Evolutionary conservation across 2,329 filamentous ascomycete species (phyloP).

Genomic region (Colletotrichum sublineola): DNA sequence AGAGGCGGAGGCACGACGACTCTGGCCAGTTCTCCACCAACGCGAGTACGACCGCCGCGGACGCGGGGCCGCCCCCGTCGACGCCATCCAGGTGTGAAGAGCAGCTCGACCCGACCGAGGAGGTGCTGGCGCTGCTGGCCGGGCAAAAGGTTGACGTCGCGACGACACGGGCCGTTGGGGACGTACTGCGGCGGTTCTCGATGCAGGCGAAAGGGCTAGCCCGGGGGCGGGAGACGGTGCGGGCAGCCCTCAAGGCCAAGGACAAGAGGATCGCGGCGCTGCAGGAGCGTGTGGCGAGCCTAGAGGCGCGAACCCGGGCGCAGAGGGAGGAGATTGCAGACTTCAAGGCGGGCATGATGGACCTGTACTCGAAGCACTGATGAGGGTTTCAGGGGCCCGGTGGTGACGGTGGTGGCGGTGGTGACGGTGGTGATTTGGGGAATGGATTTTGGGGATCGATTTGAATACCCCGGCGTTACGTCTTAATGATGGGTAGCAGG

Average conservation of each 20-base stretch:
- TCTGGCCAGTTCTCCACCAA: conserved; percentile 22
- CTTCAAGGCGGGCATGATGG: conserved; percentile 55
- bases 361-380: conserved; percentile 47
- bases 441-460: conserved; percentile 11
- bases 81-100: conserved; percentile 34
- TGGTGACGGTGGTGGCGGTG: neutral
- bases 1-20: conserved; percentile 52
- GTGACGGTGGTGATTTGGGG: no score
- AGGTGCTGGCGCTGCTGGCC: conserved; percentile 65
- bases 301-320: conserved; percentile 55
- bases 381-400: neutral
- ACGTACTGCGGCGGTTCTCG: conserved; percentile 67
- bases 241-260: conserved; percentile 72
- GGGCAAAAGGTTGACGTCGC: conserved; percentile 56
- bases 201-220: conserved; percentile 71
- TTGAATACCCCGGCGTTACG: conserved; percentile 21
- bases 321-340: conserved; percentile 53
- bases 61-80: conserved; percentile 31
- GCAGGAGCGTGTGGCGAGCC: conserved; percentile 52
- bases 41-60: conserved; percentile 31
- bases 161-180: conserved; percentile 55
- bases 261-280: conserved; percentile 62
- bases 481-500: neutral
- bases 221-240: conserved; percentile 74
- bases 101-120: conserved; percentile 56